Percentiles rank a stretch among this genome's conserved stretches.
These are phyloP conservation scores for Echium plantagineum DNA, from an alignment of 257 asterid species.

Conservation along the genomic window DNA sequence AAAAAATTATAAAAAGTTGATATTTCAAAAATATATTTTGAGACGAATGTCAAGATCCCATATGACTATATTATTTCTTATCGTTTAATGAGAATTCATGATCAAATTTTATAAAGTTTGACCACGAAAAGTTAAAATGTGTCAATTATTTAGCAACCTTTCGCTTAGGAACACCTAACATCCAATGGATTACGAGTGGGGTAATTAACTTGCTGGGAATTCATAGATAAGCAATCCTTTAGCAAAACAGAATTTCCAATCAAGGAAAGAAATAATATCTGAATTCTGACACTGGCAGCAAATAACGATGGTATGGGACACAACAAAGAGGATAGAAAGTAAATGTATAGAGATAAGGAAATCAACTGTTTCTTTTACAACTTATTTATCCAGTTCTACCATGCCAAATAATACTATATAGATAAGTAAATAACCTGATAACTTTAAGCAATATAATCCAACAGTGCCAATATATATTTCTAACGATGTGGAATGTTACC, in stretches of 20 bases:
- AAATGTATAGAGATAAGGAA: no score
- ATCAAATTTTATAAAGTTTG: no score
- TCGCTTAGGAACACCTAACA: no score
- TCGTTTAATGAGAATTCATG: no score
- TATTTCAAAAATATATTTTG: no score
- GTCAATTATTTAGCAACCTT: no score
- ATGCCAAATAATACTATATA: neutral
- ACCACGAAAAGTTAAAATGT: no score
- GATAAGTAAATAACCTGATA: neutral
- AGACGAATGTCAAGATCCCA: no score
- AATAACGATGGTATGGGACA: neutral
- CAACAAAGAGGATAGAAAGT: neutral
- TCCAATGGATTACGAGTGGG: no score
- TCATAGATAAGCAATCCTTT: neutral
- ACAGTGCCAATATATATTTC: no score
- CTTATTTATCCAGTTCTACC: neutral
- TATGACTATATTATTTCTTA: no score
- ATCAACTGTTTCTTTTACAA: neutral
- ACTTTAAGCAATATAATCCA: neutral
- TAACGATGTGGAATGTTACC: slow-evolving; percentile 29
- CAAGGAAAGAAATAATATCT: neutral
- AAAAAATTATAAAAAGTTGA: no score
- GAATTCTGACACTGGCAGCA: neutral
- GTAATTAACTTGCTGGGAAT: neutral
- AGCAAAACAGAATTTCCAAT: neutral